Evolutionary conservation across 2,329 filamentous ascomycete species (phyloP), one percentile per base, ranked within the genome.

Genomic region (Cladophialophora exuberans): DNA sequence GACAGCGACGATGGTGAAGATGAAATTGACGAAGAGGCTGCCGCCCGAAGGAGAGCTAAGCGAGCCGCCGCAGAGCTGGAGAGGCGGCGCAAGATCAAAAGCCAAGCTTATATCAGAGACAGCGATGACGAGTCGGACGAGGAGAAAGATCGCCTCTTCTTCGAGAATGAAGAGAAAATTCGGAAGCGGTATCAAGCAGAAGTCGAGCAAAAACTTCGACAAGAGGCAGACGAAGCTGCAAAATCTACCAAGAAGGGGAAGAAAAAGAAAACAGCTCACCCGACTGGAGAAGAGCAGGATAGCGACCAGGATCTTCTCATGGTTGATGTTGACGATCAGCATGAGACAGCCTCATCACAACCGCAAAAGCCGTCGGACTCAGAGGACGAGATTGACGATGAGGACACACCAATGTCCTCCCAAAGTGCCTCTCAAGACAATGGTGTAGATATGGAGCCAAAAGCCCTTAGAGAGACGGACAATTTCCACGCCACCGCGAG

Each of bases 101-200:
- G 89, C 65, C 85, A 86, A 20, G 73, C 93, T 33, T 93, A 85
- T 65, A 88, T 99, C 46, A 83, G 87, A 54, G 85, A 87, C 31
- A 90, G 88, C 62, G 94, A 97, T 68, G 94, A 97, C 49, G 91
- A 96, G 63, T 86, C 82, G n/a, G 90, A 96, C 66, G 84, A 82
- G 28, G 90, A 91, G 42, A 82, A 83, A 53, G 83, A 89, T 71
- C 76, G 69, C 18, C 84, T 82, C 17, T 97, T 97, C 72, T 97
- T 93, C 71, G 84, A 81, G 2, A 79, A 83, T 13, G 92, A 97
- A 72, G 84, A 86, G 69, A 75, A 80, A 61, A 78, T 87, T 56
- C 78, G 88, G 44, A 79, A 83, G 60, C 80, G 80, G 43, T 49
- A 35, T 39, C 33, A 36, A 22, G 46, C 35, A 10, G 36, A 49